phyloP scores from a whole-genome alignment of 2,329 filamentous ascomycete genomes.

The Chrysosporium queenslandicum region DNA sequence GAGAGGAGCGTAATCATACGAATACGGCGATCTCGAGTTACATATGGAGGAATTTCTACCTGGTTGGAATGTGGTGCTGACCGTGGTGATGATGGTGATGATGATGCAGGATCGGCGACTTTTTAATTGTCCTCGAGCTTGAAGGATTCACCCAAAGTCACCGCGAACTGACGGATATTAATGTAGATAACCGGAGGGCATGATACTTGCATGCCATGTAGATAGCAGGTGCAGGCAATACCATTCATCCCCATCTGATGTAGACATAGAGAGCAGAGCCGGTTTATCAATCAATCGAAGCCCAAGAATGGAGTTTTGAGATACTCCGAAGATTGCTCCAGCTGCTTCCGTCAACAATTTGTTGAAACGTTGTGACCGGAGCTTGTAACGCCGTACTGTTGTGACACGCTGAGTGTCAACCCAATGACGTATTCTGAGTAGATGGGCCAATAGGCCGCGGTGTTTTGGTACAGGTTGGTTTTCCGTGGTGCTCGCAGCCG shows the following conservation, averaged over 20 bases:
- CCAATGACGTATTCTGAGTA: constrained; percentile 5
- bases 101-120: background rate
- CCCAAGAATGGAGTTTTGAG: background rate
- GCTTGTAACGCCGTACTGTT: constrained; percentile 3
- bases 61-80: background rate
- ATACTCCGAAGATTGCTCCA: background rate
- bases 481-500: background rate
- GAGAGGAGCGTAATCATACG: background rate
- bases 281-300: background rate
- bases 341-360: constrained; percentile 2
- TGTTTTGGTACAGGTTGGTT: background rate
- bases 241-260: no score
- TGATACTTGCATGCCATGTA: no score
- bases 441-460: background rate
- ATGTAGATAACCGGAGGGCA: no score
- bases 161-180: no score
- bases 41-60: background rate
- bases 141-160: no score
- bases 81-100: background rate
- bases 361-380: constrained; percentile 10
- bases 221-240: no score
- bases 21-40: background rate
- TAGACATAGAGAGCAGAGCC: background rate
- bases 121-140: background rate
- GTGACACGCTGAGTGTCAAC: background rate